A percentile compares a stretch with the other conserved stretches of the same genome.
phyloP scores from a whole-genome alignment of 2,329 filamentous ascomycete species.

The Eutypa lata region DNA sequence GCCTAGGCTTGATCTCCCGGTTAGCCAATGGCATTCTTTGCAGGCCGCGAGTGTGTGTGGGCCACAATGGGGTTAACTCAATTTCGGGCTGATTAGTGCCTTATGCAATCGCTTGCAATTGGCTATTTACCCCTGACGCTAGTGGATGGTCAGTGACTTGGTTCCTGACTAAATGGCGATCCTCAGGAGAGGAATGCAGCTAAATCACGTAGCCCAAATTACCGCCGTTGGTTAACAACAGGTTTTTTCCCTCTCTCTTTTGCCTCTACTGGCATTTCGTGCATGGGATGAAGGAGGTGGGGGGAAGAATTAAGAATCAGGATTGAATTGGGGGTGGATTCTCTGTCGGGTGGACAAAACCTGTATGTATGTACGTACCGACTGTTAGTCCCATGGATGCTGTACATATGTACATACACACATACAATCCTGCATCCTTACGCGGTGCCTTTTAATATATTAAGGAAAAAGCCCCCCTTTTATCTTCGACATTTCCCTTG shows the following conservation, averaged over 20 bases:
- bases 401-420: no score
- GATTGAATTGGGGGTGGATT: no score
- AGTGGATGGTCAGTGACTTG: not conserved
- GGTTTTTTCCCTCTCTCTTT: not conserved
- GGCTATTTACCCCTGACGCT: not conserved
- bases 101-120: not conserved
- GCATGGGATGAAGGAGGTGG: no score
- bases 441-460: not conserved
- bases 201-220: not conserved
- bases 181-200: not conserved
- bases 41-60: not conserved
- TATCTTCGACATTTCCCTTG: not conserved
- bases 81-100: not conserved
- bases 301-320: no score
- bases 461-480: not conserved
- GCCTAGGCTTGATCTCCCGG: not conserved
- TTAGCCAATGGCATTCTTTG: not conserved
- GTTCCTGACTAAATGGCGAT: slow-evolving; percentile 1
- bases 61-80: not conserved
- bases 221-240: not conserved
- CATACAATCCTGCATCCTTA: no score
- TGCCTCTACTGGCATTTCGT: not conserved
- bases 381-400: no score
- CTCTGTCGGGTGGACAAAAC: no score
- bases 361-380: no score